These are phyloP conservation scores for Nepenthes mirabilis DNA, from an alignment of 148 eudicot species.

Conservation along the genomic window DNA sequence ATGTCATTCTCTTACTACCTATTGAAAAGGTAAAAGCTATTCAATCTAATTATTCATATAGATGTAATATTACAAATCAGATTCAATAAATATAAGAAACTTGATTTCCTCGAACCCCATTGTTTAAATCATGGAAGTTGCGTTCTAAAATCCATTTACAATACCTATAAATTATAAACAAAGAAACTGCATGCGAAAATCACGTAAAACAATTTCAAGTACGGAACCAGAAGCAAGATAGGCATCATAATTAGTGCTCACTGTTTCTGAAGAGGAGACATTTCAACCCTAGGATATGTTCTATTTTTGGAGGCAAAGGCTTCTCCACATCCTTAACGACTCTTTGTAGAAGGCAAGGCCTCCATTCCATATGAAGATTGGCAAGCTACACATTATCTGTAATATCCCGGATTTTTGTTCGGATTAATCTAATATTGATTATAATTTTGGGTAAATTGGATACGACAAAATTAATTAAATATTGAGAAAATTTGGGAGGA, in stretches of 20 bases:
- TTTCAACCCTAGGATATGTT: slow-evolving; percentile 92
- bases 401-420: no score
- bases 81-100: slow-evolving; percentile 12
- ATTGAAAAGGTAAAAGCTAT: no score
- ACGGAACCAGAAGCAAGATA: background rate
- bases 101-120: slow-evolving; percentile 99
- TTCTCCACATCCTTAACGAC: slow-evolving; percentile 98
- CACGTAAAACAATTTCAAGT: background rate
- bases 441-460: no score
- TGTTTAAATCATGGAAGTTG: slow-evolving; percentile 92
- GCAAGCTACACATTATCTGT: slow-evolving; percentile 51
- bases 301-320: slow-evolving; percentile 97
- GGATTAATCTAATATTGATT: no score
- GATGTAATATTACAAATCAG: no score
- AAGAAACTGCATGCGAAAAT: background rate
- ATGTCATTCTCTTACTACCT: no score
- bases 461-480: no score
- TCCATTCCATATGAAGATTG: slow-evolving; percentile 92
- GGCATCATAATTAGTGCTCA: slow-evolving; percentile 18
- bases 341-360: slow-evolving; percentile 95
- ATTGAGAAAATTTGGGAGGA: no score
- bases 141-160: slow-evolving; percentile 99
- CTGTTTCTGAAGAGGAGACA: slow-evolving; percentile 99
- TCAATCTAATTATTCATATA: no score
- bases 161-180: slow-evolving; percentile 35